These are phyloP conservation scores for Rhododendron mucronatum DNA, from an alignment of 148 eudicot genomes.

Conservation along the genomic window DNA sequence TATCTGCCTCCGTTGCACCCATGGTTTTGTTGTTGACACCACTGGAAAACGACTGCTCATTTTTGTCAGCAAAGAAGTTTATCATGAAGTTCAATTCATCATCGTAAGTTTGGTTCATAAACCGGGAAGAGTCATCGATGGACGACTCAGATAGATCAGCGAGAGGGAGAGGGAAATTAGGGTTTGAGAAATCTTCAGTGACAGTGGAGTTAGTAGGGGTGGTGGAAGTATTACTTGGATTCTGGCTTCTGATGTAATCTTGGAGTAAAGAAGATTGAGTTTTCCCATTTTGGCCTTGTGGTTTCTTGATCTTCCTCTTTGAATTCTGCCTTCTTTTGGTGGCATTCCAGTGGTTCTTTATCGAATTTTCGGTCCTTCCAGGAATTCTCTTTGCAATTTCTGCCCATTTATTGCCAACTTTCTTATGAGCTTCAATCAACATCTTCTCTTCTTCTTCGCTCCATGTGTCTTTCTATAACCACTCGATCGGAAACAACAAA, in stretches of 20 bases:
- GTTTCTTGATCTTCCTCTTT: slow-evolving; percentile 42
- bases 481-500: not conserved
- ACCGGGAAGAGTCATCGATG: slow-evolving; percentile 23
- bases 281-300: slow-evolving; percentile 6
- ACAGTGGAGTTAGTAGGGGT: slow-evolving; percentile 13
- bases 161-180: not conserved
- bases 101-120: slow-evolving; percentile 21
- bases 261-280: slow-evolving; percentile 39
- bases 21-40: not conserved
- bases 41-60: not conserved
- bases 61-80: slow-evolving; percentile 22
- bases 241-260: slow-evolving; percentile 46
- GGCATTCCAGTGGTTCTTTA: slow-evolving; percentile 91
- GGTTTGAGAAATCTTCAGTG: slow-evolving; percentile 18
- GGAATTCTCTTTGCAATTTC: slow-evolving; percentile 68
- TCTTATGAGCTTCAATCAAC: slow-evolving; percentile 50
- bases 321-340: slow-evolving; percentile 67
- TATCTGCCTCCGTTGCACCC: not conserved
- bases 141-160: slow-evolving; percentile 19
- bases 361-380: slow-evolving; percentile 62
- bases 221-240: not conserved
- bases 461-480: slow-evolving; percentile 58
- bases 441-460: slow-evolving; percentile 69
- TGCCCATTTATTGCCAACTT: slow-evolving; percentile 71
- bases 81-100: slow-evolving; percentile 55